Evolutionary conservation across 2,329 filamentous ascomycete genomes (phyloP), one percentile per base, ranked within the genome.

Genomic region (Ophiocordyceps camponoti-floridani): DNA sequence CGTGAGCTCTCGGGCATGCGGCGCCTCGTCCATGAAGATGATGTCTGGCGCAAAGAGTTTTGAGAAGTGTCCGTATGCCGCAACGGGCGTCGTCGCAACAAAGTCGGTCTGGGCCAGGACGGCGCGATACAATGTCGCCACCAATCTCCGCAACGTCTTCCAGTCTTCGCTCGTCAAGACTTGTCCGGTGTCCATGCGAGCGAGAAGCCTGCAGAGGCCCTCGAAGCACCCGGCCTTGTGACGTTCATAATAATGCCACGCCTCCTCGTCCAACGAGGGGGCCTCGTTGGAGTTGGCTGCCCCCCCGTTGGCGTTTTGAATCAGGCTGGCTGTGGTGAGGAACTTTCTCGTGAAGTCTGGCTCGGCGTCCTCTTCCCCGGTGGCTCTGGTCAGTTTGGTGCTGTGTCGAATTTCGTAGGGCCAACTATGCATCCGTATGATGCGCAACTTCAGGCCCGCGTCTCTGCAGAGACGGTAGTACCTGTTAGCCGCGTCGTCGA

Each of bases 1-100:
- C 0, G 67, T 68, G 0, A 69, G 53, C 49, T 70, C 67, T 14
- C 67, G 54, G 0, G 65, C 64, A 41, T 70, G 67, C 0, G 66
- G 63, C 0, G 65, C 63, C 57, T 93, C 85, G 40, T 88, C 86
- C 49, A 93, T 84, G 55, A 94, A 88, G 0, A 91, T 76, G 50
- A 94, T 79, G 52, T 91, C 83, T 0, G 86, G 84, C 50, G 82
- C 80, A 30, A 87, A 85, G 7, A 86, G 54, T 2, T 54, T 57
- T 0, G 57, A 50, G 31, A 69, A 65, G 0, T 53, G 50, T 0
- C 59, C 59, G 4, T 56, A 60, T 0, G 64, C 61, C 3, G 66
- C 64, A 1, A 68, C 66, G 0, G 67, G 67, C 1, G 67, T 69
- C 0, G 67, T 67, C 0, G 66, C 65, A 2, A 70, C 56, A 44